Evolutionary conservation across 495 filamentous ascomycete genomes (phyloP).

Genomic region (Hypoxylon perforatum): DNA sequence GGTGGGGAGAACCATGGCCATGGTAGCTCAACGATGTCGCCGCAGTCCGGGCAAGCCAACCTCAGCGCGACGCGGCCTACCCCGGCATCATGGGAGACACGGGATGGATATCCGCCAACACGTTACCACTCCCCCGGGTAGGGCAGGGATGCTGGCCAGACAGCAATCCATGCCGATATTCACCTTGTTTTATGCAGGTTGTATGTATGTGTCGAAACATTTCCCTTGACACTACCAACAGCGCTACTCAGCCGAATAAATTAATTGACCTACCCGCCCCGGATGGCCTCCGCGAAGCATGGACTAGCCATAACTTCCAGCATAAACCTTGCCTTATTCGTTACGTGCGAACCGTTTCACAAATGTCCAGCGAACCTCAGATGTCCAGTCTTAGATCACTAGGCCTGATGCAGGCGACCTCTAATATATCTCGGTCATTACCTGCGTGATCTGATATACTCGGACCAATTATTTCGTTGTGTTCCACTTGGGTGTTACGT

Average conservation of each 20-base stretch:
- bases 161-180: not conserved
- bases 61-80: not conserved
- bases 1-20: too few relatives aligned
- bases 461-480: not conserved
- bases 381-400: too few relatives aligned
- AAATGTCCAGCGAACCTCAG: too few relatives aligned
- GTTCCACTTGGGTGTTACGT: not conserved
- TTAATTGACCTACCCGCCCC: not conserved
- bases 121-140: conserved; percentile 13
- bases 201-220: too few relatives aligned
- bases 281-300: conserved; percentile 1
- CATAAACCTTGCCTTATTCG: conserved; percentile 12
- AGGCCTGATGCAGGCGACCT: not conserved
- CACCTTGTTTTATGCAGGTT: too few relatives aligned
- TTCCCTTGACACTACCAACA: too few relatives aligned
- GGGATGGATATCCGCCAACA: not conserved
- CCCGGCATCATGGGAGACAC: too few relatives aligned
- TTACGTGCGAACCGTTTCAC: not conserved
- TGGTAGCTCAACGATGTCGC: too few relatives aligned
- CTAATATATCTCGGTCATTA: conserved; percentile 1
- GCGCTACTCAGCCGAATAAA: too few relatives aligned
- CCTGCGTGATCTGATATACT: conserved; percentile 19
- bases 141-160: not conserved
- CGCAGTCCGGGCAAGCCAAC: too few relatives aligned
- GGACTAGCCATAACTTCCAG: not conserved